phyloP scores from a whole-genome alignment of 2,329 filamentous ascomycete genomes.

The Rhinocladiella similis region DNA sequence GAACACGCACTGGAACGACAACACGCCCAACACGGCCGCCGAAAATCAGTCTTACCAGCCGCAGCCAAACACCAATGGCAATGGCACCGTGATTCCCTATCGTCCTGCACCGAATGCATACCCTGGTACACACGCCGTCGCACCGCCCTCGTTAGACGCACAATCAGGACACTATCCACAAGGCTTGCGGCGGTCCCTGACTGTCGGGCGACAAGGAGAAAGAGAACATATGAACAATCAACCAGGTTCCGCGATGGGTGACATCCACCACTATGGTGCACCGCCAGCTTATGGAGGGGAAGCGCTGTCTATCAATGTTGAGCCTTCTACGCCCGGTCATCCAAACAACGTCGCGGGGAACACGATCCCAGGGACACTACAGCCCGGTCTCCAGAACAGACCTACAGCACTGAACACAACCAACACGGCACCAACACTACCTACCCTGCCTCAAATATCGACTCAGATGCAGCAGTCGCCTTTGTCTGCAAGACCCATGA shows the following conservation, averaged over 20 bases:
- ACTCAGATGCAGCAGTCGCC: conserved; percentile 44
- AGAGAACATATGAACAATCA: conserved; percentile 55
- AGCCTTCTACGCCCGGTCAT: conserved; percentile 55
- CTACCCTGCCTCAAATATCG: conserved; percentile 54
- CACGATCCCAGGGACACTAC: conserved; percentile 61
- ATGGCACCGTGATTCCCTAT: conserved; percentile 26
- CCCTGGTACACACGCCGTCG: neutral
- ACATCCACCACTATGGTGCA: conserved; percentile 50
- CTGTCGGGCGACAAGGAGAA: conserved; percentile 51
- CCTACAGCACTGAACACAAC: conserved; percentile 51
- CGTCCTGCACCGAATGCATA: conserved; percentile 20
- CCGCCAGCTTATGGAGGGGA: conserved; percentile 50
- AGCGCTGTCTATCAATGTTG: conserved; percentile 59
- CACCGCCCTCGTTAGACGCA: conserved; percentile 3
- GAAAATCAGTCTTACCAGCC: conserved; percentile 19
- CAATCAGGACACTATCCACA: conserved; percentile 19
- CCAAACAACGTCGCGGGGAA: conserved; percentile 36
- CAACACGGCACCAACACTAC: conserved; percentile 60
- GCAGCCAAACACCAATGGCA: conserved; percentile 20
- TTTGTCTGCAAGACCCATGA: conserved; percentile 66
- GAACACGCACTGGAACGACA: conserved; percentile 36
- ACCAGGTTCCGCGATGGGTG: conserved; percentile 41
- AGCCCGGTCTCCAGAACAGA: conserved; percentile 54
- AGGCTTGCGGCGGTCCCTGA: conserved; percentile 42
- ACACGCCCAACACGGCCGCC: conserved; percentile 23